Conservation (phyloP, 495 filamentous ascomycete genomes). For the Xanthoparmelia taractica region DNA sequence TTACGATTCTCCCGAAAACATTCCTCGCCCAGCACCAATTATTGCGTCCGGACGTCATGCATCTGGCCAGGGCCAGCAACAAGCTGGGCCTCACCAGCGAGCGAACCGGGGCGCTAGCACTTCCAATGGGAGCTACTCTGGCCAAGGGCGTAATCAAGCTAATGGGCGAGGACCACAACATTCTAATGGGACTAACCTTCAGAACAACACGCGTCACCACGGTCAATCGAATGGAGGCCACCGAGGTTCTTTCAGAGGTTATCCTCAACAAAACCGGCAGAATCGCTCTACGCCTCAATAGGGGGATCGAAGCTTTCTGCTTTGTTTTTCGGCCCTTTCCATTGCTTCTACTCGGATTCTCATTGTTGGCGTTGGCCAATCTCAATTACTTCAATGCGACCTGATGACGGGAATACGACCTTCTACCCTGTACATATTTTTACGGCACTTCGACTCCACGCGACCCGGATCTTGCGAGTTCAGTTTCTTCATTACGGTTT, state of each 20-base stretch:
- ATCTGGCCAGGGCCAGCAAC: conserved; percentile 23
- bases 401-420: conserved; percentile 3
- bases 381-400: conserved; percentile 1
- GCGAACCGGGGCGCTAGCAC: conserved; percentile 11
- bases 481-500: background rate
- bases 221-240: conserved; percentile 18
- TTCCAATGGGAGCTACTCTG: conserved; percentile 16
- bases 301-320: background rate
- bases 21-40: conserved; percentile 60
- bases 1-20: conserved; percentile 90
- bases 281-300: conserved; percentile 21
- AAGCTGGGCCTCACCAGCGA: conserved; percentile 11
- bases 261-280: conserved; percentile 17
- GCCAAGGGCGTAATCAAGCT: conserved; percentile 5
- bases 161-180: conserved; percentile 17
- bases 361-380: background rate
- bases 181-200: conserved; percentile 15
- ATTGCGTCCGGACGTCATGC: conserved; percentile 29
- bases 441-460: conserved; percentile 1
- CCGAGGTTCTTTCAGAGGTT: conserved; percentile 17
- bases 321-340: background rate
- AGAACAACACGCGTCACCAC: conserved; percentile 14
- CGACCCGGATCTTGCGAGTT: background rate
- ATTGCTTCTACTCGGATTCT: conserved; percentile 6
- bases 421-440: conserved; percentile 13